These are phyloP conservation scores for Mycothermus thermophilus DNA, from an alignment of 495 filamentous ascomycete species.

Conservation along the genomic window DNA sequence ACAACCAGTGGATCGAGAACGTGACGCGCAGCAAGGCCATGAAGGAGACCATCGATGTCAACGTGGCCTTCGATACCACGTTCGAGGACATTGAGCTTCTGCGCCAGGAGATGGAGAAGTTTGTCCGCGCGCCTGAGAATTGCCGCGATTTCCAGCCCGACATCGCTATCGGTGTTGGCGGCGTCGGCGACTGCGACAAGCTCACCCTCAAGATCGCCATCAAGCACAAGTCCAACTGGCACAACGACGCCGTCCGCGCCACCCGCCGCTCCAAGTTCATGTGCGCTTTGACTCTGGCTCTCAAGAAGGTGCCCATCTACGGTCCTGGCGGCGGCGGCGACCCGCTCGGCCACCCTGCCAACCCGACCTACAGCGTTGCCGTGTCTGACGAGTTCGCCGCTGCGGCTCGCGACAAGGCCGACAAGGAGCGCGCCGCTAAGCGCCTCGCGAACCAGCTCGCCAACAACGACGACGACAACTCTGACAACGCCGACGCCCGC, in stretches of 20 bases:
- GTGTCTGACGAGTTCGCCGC: constrained; percentile 51
- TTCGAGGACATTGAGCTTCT: constrained; percentile 80
- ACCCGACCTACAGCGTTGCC: constrained; percentile 62
- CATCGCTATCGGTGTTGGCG: constrained; percentile 59
- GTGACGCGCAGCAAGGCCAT: constrained; percentile 79
- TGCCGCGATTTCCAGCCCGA: constrained; percentile 81
- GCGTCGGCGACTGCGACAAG: constrained; percentile 79
- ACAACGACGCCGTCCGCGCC: constrained; percentile 72
- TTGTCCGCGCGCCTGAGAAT: constrained; percentile 79
- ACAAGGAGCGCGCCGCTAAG: constrained; percentile 45
- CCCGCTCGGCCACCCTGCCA: constrained; percentile 48
- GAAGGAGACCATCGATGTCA: constrained; percentile 70
- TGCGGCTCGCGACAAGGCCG: constrained; percentile 43
- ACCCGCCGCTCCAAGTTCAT: constrained; percentile 89
- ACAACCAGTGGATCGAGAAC: constrained; percentile 87
- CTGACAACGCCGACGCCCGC: constrained; percentile 10
- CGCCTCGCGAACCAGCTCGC: constrained; percentile 37
- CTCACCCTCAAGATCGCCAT: constrained; percentile 71
- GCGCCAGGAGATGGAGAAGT: constrained; percentile 64
- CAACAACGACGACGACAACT: constrained; percentile 1
- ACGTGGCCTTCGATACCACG: constrained; percentile 67
- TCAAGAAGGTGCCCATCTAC: constrained; percentile 78
- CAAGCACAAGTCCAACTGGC: constrained; percentile 92
- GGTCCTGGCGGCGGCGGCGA: constrained; percentile 61
- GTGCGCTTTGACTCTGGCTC: constrained; percentile 76